Conservation (phyloP, 1,284 basidiomycete genomes). For the Boletellus sp. region DNA sequence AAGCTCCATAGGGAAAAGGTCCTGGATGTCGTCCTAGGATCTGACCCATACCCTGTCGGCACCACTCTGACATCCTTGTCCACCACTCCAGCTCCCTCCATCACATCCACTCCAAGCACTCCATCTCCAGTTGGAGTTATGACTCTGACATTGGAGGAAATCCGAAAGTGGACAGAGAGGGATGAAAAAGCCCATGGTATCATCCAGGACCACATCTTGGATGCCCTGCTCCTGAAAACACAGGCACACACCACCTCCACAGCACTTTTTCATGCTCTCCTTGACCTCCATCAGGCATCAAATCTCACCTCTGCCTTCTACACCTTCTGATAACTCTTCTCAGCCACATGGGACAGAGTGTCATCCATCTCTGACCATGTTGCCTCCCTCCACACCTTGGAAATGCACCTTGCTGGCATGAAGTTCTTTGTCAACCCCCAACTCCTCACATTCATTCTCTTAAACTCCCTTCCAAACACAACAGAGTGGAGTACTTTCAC, state of each 20-base stretch:
- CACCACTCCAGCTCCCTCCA: too few relatives aligned
- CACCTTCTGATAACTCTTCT: not conserved
- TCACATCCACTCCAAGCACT: too few relatives aligned
- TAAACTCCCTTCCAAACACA: not conserved
- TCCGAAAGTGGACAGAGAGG: not conserved
- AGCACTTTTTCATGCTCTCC: not conserved
- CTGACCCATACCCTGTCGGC: too few relatives aligned
- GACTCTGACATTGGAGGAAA: too few relatives aligned
- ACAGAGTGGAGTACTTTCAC: not conserved
- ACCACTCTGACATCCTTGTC: too few relatives aligned
- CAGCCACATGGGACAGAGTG: not conserved
- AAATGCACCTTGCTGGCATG: constrained; percentile 3
- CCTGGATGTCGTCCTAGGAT: not conserved
- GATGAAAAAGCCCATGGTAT: not conserved
- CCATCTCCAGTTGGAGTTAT: too few relatives aligned
- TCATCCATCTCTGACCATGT: too few relatives aligned
- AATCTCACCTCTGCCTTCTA: not conserved
- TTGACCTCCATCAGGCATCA: not conserved
- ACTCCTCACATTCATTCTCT: constrained; percentile 2
- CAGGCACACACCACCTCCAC: not conserved
- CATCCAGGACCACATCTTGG: constrained; percentile 1
- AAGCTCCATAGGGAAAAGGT: not conserved
- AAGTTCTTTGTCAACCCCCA: constrained; percentile 1
- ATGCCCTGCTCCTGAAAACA: not conserved
- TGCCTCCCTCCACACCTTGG: not conserved